Base-by-base conservation (phyloP, 345 rosid genomes). In the Orychophragmus violaceus region DNA sequence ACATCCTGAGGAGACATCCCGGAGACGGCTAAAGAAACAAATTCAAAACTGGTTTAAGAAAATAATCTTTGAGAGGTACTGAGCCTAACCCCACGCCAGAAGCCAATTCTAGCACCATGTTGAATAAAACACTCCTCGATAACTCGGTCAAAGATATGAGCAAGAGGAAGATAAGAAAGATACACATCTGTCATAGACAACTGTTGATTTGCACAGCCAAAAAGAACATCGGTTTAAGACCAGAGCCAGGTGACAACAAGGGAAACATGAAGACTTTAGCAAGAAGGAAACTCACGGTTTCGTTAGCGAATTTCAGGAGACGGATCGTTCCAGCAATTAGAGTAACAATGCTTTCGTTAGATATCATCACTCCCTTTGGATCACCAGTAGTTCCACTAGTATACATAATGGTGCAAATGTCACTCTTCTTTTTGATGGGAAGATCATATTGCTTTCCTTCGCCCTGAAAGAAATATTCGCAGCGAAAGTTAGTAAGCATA, bases 71-170 rank as follows among this genome's bases (percentile, higher is more conserved):
- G 18, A 45, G 66, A 16, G 42, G 35, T 54, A 77, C 95, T 90
- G 72, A n/a, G n/a, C n/a, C n/a, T n/a, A n/a, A 95, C 99, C 96
- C 99, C 98, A 71, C 85, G 91, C 96, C 98, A 91, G 76, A 95
- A 91, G 49, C 99, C 99, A 71, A 91, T 91, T 32, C 89, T 69
- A 68, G 91, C 99, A 66, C 94, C 98, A 8, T 72, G 82, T 60
- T 78, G 78, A 69, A 95, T 87, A 76, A 91, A 87, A 33, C 81
- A 70, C 78, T 95, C 99, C 72, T 95, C 99, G 64, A 95, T 86
- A 63, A 83, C 91, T 41, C 97, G 87, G 76, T 95, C 99, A 76
- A 95, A 95, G 66, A 95, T 91, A 67, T 95, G 99, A 0, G 98
- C 99, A 62, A 95, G 89, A 58, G 99, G 99, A 81, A 95, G 99